Evolutionary conservation across 2,329 filamentous ascomycete genomes (phyloP), one percentile per base, ranked within the genome.

Genomic region (Neoascochyta sp.): DNA sequence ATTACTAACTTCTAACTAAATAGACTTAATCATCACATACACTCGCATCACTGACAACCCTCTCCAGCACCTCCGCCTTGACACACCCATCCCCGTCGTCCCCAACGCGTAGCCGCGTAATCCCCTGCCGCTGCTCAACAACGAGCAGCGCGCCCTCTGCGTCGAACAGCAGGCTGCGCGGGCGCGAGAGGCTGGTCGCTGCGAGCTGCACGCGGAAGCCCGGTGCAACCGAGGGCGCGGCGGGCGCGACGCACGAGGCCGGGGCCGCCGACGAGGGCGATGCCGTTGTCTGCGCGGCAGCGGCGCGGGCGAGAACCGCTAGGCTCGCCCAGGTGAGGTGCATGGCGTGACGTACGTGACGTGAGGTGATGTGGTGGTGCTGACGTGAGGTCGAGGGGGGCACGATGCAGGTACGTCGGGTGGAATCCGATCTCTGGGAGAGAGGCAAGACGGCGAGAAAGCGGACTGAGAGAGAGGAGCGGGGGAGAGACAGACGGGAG

Each of bases 161-260:
- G 54, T 75, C 71, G 41, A 74, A 70, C 8, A 61, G 51, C 24
- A 75, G 64, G 8, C 66, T 65, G 11, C 71, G 63, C 9, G 71
- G 71, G 11, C 53, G 50, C 15, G 53, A 59, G 22, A 74, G 47
- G 7, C 63, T 62, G 12, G 64, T 67, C 7, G 69, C 69, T 23
- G 74, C 66, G 8, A 73, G 60, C 31, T 64, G 59, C 4, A 64
- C 64, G 15, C 53, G 46, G 40, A 66, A 70, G 9, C 66, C 67
- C 11, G 54, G 40, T 9, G 65, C 64, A 11, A 70, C 54, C 10
- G 64, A 68, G 19, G 67, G 66, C 29, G 52, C 45, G 13, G 60
- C 53, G 49, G n/a, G n/a, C n/a, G n/a, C n/a, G n/a, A n/a, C n/a
- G n/a, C n/a, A n/a, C n/a, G n/a, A n/a, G n/a, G n/a, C n/a, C n/a